Conservation (phyloP, 176 grass and related monocot species). For the Thalia dealbata region DNA sequence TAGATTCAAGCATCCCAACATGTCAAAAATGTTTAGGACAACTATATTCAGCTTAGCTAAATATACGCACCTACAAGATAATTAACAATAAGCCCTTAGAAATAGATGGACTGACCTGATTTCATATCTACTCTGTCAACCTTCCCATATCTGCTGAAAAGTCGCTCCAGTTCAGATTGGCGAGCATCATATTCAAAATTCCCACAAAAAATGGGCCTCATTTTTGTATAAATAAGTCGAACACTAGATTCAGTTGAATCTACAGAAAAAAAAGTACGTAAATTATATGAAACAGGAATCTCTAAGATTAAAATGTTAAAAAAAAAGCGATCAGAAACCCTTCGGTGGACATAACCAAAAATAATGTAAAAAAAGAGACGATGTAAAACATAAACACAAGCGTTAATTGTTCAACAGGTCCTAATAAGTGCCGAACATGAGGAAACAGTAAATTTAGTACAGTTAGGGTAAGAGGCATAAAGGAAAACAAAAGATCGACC, state of each 20-base stretch:
- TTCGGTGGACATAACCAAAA: too few species aligned
- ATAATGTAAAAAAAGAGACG: too few species aligned
- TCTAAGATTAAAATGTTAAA: not conserved
- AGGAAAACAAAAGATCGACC: too few species aligned
- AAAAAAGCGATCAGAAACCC: too few species aligned
- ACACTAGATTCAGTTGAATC: not conserved
- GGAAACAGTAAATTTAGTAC: too few species aligned
- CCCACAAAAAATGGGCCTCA: constrained; percentile 92
- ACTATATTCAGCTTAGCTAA: not conserved
- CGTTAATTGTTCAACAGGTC: too few species aligned
- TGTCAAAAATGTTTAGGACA: not conserved
- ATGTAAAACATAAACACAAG: too few species aligned
- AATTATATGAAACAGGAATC: not conserved
- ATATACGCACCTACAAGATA: not conserved
- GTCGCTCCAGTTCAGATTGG: constrained; percentile 69
- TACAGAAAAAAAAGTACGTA: not conserved
- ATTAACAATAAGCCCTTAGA: not conserved
- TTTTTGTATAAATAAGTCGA: constrained; percentile 19
- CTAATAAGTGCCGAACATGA: too few species aligned
- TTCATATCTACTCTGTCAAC: constrained; percentile 96
- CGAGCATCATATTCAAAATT: constrained; percentile 88
- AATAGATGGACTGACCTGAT: constrained; percentile 49
- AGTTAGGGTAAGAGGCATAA: too few species aligned
- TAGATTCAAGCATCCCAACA: not conserved
- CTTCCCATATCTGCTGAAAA: constrained; percentile 83